These are phyloP conservation scores for Dichomitus squalens DNA, from an alignment of 1,284 basidiomycete genomes.

Conservation along the genomic window DNA sequence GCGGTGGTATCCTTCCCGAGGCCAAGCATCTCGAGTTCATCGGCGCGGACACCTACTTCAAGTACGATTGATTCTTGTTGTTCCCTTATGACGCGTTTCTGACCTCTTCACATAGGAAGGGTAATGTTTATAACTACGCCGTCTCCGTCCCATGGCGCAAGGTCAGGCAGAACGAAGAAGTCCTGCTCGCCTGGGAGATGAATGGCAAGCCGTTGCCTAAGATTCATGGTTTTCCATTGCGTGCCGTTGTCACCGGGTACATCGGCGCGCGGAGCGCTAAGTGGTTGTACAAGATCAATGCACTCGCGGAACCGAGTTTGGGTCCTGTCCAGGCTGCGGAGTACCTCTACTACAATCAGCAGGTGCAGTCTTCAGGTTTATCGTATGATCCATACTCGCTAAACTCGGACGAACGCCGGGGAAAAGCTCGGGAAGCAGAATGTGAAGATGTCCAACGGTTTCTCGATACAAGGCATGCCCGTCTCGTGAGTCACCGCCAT, in stretches of 20 bases:
- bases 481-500: constrained; percentile 45
- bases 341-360: constrained; percentile 53
- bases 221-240: constrained; percentile 57
- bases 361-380: constrained; percentile 35
- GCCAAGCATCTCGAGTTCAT: constrained; percentile 57
- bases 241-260: constrained; percentile 56
- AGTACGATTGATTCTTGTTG: constrained; percentile 35
- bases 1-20: constrained; percentile 51
- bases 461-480: constrained; percentile 59
- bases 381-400: too few relatives aligned
- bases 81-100: background rate
- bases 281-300: constrained; percentile 59
- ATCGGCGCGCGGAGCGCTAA: constrained; percentile 61
- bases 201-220: constrained; percentile 56
- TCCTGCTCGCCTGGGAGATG: constrained; percentile 62
- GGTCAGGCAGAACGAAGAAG: constrained; percentile 51
- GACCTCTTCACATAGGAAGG: constrained; percentile 39
- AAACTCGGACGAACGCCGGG: background rate
- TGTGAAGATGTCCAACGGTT: constrained; percentile 50
- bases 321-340: constrained; percentile 57
- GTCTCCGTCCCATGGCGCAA: constrained; percentile 58
- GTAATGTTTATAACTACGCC: constrained; percentile 54
- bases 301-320: constrained; percentile 48
- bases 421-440: constrained; percentile 54
- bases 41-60: constrained; percentile 62